phyloP scores from a whole-genome alignment of 257 asterid genomes.

The Gynochthodes officinalis region DNA sequence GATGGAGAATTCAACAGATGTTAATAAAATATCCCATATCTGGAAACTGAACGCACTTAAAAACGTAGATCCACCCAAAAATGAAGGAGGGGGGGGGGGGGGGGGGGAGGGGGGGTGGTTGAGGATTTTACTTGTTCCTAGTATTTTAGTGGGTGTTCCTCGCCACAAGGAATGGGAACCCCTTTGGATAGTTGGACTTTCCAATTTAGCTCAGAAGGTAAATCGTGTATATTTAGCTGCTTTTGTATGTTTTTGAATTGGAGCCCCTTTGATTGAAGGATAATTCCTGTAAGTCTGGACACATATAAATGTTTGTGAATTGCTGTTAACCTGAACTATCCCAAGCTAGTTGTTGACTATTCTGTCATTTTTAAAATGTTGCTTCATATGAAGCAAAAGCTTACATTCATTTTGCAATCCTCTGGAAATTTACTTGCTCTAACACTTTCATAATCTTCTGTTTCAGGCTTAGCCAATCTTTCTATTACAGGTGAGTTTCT shows the following conservation, averaged over 20 bases:
- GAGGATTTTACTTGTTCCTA: no score
- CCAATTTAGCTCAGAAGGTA: not conserved
- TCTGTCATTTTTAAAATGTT: not conserved
- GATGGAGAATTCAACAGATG: not conserved
- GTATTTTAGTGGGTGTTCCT: not conserved
- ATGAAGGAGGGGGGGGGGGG: no score
- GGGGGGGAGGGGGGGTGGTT: no score
- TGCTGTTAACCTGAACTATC: not conserved
- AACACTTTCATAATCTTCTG: slow-evolving; percentile 16
- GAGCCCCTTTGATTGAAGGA: not conserved
- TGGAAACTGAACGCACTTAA: not conserved
- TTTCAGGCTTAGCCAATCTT: slow-evolving; percentile 89
- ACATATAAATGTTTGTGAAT: not conserved
- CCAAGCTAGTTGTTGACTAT: not conserved
- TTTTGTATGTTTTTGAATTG: not conserved
- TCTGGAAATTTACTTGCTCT: slow-evolving; percentile 14
- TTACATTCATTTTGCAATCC: not conserved
- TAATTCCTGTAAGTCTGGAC: not conserved
- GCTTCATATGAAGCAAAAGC: not conserved
- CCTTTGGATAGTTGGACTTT: not conserved
- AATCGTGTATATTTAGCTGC: not conserved
- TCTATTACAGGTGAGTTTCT: slow-evolving; percentile 59
- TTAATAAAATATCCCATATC: not conserved
- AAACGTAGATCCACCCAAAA: not conserved
- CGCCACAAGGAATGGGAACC: not conserved